Conservation (phyloP, 2,329 filamentous ascomycete genomes). For the Aureobasidium sp. region DNA sequence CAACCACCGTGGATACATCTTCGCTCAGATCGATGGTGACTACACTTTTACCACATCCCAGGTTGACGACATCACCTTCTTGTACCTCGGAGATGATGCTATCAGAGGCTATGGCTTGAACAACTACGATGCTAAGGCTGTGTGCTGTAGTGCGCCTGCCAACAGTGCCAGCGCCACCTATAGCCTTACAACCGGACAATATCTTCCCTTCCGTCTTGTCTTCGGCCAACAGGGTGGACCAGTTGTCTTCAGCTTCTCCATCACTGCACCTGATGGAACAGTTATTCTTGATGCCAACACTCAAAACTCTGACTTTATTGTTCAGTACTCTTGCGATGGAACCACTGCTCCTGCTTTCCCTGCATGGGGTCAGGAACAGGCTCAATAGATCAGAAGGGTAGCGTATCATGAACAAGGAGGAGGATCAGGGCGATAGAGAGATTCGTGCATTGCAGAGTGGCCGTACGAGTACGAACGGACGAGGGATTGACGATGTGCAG, state of each 20-base stretch:
- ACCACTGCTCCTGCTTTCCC: conserved; percentile 5
- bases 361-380: not conserved
- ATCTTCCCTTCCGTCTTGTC: conserved; percentile 5
- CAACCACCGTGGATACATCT: conserved; percentile 22
- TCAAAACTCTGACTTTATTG: not conserved
- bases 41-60: conserved; percentile 21
- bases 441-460: too few species aligned
- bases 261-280: conserved; percentile 10
- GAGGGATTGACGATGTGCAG: too few species aligned
- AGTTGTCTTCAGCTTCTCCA: not conserved
- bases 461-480: too few species aligned
- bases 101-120: conserved; percentile 18
- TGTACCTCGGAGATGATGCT: conserved; percentile 21
- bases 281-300: not conserved
- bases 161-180: not conserved
- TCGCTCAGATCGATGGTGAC: conserved; percentile 15
- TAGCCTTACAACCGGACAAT: not conserved
- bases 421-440: too few species aligned
- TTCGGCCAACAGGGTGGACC: not conserved
- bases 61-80: conserved; percentile 20
- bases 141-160: not conserved
- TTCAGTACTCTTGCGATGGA: conserved; percentile 13
- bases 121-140: conserved; percentile 15
- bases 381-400: not conserved
- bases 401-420: too few species aligned